Base-by-base conservation (phyloP, 495 filamentous ascomycete genomes). In the Articulospora tetracladia region DNA sequence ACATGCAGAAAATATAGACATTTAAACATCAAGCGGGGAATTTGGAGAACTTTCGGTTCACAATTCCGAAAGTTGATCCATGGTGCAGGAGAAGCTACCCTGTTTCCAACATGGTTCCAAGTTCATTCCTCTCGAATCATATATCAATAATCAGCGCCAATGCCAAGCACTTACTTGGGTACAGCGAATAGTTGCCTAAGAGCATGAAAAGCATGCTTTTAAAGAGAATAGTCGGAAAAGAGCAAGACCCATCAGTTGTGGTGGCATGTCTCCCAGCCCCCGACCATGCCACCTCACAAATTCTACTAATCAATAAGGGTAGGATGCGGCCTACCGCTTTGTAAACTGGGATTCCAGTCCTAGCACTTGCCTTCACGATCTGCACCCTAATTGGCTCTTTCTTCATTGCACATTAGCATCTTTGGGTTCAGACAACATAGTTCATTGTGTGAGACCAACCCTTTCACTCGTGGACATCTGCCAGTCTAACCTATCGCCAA, bases 371-470 rank as follows among this genome's bases (percentile, higher is more conserved):
- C 3, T 44, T 11, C n/a, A 44, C 4, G 10, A 44, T 7, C n/a
- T 7, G n/a, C 15, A 17, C 17, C 8, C 8, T 7, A 8, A 12
- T 17, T n/a, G n/a, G 3, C 15, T 44, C 39, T 3, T 24, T 59
- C 55, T 60, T 60, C 47, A 53, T 30, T 28, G 30, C 11, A 48
- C 27, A 64, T 64, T 64, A 64, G 62, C 44, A 64, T 64, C 62
- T 64, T 64, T 27, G 34, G 44, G 53, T 57, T 54, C 49, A 48
- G 36, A 47, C 52, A 54, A 17, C 34, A 32, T n/a, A 53, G 25
- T 60, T 58, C 20, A 60, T 63, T 58, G 22, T 58, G 55, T 63
- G 56, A 60, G 62, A 64, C 62, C 53, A 60, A 64, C 62, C 62
- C 58, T 64, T 56, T 36, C n/a, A 17, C 28, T 51, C 41, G n/a